Base-by-base conservation (phyloP, 2,329 filamentous ascomycete species). In the Didymella keratinophila region DNA sequence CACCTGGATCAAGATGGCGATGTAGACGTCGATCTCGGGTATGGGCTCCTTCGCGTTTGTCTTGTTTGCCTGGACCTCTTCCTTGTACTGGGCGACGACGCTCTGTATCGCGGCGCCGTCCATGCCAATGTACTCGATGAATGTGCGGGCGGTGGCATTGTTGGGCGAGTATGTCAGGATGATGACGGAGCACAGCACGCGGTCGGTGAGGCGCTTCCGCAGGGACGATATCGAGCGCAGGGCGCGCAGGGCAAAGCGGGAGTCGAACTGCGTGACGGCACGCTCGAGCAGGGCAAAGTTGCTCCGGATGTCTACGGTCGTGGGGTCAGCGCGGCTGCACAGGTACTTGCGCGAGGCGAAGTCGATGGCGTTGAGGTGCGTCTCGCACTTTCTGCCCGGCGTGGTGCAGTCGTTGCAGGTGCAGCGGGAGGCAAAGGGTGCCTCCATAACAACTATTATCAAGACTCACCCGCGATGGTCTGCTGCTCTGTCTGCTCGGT, bases 151-250 rank as follows among this genome's bases (percentile, higher is more conserved):
- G 50, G 87, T 86, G 62, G 83, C 80, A 66, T 86, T 89, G 37
- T 89, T 88, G 54, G 85, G 78, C 54, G 89, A 84, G 78, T 93
- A 96, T 41, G 90, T 93, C 71, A 96, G 89, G 68, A 87, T 87
- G 72, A 97, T 90, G 71, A 90, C 89, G 78, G 91, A 88, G 49
- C 89, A 86, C 67, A 97, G 83, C 68, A 96, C 88, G 68, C 94
- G 91, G 58, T 91, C 86, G 14, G 89, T 91, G 68, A 97, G 85
- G 67, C 92, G 88, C 84, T 98, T 98, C 77, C 95, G 92, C 77
- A 98, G 89, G 54, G 93, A 93, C 39, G 95, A 97, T 81, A 98
- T 96, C 70, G 93, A 96, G 72, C 95, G 90, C 64, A 99, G 86
- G 62, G 95, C 95, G 75, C 95, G 88, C 64, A 99, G 89, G 56